These are phyloP conservation scores for Penicillium argentinense DNA, from an alignment of 495 filamentous ascomycete genomes.

Conservation along the genomic window DNA sequence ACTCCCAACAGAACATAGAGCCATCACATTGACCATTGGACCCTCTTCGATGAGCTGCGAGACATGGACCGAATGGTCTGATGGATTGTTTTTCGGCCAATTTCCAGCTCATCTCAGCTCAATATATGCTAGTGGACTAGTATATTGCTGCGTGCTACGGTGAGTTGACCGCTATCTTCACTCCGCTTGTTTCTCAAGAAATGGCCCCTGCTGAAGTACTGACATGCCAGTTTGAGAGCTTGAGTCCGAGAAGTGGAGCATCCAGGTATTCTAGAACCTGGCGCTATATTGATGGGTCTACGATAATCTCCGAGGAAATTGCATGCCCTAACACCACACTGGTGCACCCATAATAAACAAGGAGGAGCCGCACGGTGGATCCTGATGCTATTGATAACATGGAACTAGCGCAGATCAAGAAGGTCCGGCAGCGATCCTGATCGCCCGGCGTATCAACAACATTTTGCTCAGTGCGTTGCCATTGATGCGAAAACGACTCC, in stretches of 20 bases:
- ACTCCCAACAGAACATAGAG: too few species aligned
- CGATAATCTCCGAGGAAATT: constrained; percentile 1
- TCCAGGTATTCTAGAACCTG: not conserved
- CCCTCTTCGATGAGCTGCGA: not conserved
- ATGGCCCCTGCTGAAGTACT: not conserved
- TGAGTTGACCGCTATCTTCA: not conserved
- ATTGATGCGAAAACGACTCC: constrained; percentile 10
- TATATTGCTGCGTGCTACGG: not conserved
- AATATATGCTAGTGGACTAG: not conserved
- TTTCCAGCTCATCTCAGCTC: not conserved
- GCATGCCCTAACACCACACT: not conserved
- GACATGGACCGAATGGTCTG: not conserved
- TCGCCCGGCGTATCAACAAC: not conserved
- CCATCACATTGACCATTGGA: not conserved
- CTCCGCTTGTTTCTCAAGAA: not conserved
- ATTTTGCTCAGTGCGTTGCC: not conserved
- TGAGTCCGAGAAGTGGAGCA: not conserved
- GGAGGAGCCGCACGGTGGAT: constrained; percentile 1
- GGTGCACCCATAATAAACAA: not conserved
- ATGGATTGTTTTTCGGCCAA: too few species aligned
- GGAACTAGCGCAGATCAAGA: not conserved
- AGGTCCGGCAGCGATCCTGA: constrained; percentile 5
- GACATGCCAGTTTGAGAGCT: not conserved
- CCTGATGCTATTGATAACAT: not conserved
- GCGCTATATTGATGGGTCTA: constrained; percentile 2